Percentiles rank a stretch among this genome's conserved stretches.
These are phyloP conservation scores for Fragaria nilgerrensis DNA, from an alignment of 306 rosid species.

Conservation along the genomic window DNA sequence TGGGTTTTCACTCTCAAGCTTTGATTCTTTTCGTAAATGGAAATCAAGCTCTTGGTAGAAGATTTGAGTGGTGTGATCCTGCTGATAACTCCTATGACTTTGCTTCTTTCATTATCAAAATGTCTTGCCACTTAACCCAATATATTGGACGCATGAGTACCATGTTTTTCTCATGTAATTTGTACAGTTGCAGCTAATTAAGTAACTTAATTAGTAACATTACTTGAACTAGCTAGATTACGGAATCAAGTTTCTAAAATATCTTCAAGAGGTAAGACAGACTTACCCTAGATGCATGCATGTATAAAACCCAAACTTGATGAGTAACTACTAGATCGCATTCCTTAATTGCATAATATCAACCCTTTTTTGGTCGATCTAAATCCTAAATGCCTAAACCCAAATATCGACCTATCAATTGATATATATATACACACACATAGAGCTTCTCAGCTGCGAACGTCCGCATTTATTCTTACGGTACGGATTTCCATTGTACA, in stretches of 20 bases:
- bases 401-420: no score
- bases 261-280: not conserved
- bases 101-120: constrained; percentile 1
- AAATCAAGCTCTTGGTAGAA: constrained; percentile 15
- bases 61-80: constrained; percentile 29
- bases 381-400: no score
- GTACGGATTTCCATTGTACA: no score
- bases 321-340: no score
- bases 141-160: not conserved
- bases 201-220: not conserved
- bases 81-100: constrained; percentile 36
- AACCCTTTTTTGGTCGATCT: no score
- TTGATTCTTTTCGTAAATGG: constrained; percentile 2
- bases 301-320: not conserved
- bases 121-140: not conserved
- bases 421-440: no score
- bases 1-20: constrained; percentile 15
- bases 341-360: no score
- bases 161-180: not conserved
- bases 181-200: not conserved
- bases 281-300: not conserved
- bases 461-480: no score
- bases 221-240: not conserved
- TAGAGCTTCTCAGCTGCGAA: no score
- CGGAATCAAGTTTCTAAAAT: not conserved